These are phyloP conservation scores for Ustilago trichophora DNA, from an alignment of 1,284 basidiomycete species.

Conservation along the genomic window DNA sequence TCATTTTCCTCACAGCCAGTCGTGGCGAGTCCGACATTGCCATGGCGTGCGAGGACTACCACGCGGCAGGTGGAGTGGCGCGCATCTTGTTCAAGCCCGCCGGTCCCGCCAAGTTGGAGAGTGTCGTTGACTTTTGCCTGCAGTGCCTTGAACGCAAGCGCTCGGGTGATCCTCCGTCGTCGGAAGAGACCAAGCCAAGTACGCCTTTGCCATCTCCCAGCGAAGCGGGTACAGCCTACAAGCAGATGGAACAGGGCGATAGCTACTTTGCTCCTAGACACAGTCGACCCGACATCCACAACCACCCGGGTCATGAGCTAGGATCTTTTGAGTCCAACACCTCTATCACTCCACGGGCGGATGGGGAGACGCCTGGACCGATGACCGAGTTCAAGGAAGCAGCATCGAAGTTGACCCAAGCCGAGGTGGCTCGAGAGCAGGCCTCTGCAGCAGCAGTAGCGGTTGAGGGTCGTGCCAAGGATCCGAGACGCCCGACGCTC, in stretches of 20 bases:
- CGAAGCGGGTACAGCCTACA: conserved; percentile 10
- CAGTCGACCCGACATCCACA: conserved; percentile 34
- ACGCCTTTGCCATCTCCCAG: conserved; percentile 51
- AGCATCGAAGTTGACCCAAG: not conserved
- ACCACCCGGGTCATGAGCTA: conserved; percentile 20
- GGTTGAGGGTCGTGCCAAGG: conserved; percentile 1
- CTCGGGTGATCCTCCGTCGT: conserved; percentile 40
- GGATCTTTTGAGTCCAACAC: conserved; percentile 41
- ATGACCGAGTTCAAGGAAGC: not conserved
- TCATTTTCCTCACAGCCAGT: conserved; percentile 77
- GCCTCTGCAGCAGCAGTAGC: no score
- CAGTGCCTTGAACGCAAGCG: conserved; percentile 70
- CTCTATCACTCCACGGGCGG: conserved; percentile 26
- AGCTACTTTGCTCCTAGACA: conserved; percentile 49
- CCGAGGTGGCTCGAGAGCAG: not conserved
- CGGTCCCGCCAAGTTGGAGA: conserved; percentile 79
- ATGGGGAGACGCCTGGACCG: conserved; percentile 3
- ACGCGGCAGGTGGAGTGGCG: conserved; percentile 84
- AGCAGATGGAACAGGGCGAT: conserved; percentile 34
- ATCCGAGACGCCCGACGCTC: conserved; percentile 12
- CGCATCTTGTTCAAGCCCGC: conserved; percentile 87
- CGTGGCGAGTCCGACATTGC: conserved; percentile 75
- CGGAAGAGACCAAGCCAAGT: conserved; percentile 49
- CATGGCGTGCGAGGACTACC: conserved; percentile 75
- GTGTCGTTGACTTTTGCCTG: conserved; percentile 77